A percentile compares a stretch with the other conserved stretches of the same genome.
Conservation (phyloP, 768 basidiomycete species). For the Daedaleopsis nitida region DNA sequence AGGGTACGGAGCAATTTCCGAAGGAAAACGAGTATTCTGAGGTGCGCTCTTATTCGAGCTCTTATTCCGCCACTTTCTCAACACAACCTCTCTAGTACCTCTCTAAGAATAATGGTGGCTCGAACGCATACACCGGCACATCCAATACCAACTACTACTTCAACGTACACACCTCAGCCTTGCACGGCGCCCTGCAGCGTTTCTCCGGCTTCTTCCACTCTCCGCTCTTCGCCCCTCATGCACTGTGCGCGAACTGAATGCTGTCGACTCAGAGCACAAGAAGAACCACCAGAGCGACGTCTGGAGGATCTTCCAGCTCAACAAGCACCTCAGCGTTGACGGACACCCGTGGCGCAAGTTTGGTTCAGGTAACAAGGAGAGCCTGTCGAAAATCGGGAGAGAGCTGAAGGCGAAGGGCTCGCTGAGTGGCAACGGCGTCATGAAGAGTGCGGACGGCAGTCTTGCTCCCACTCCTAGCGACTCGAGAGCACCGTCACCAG, state of each 20-base stretch:
- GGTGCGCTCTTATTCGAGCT: constrained; percentile 39
- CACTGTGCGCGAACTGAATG: constrained; percentile 88
- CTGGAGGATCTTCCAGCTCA: constrained; percentile 95
- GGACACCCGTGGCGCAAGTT: constrained; percentile 92
- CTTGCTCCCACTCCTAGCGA: constrained; percentile 40
- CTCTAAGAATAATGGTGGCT: constrained; percentile 79
- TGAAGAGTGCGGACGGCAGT: constrained; percentile 32
- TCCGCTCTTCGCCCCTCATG: constrained; percentile 89
- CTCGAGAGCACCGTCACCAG: constrained; percentile 60
- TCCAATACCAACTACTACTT: constrained; percentile 92
- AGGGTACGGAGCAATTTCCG: constrained; percentile 86
- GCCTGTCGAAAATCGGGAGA: constrained; percentile 63
- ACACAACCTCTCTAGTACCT: constrained; percentile 53
- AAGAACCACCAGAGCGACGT: constrained; percentile 91
- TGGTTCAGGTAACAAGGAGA: constrained; percentile 83
- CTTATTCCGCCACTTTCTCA: constrained; percentile 1
- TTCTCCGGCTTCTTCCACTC: constrained; percentile 89
- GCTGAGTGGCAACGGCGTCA: constrained; percentile 31
- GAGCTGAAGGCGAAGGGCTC: constrained; percentile 53
- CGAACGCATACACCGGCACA: constrained; percentile 93
- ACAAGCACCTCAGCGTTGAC: constrained; percentile 78
- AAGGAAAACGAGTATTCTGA: constrained; percentile 94
- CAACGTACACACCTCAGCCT: constrained; percentile 62
- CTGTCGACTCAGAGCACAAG: constrained; percentile 96
- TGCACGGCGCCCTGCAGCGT: constrained; percentile 72